Evolutionary conservation across 2,329 filamentous ascomycete species (phyloP), one percentile per base, ranked within the genome.

Genomic region (Dactylonectria macrodidyma): DNA sequence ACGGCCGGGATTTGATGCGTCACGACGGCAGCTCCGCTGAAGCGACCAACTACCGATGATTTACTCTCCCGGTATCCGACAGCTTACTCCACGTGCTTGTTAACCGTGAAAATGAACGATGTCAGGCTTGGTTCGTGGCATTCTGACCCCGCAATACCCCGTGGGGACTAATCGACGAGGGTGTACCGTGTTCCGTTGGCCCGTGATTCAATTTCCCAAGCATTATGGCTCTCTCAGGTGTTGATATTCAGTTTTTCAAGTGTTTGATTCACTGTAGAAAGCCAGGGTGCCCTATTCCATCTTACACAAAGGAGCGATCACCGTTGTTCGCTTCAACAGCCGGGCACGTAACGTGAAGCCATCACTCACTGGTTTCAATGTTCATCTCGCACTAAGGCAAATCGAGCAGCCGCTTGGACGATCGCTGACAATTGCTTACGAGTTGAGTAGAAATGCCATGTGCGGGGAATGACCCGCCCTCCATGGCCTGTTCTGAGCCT

Each of bases 381-480:
- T 30, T 33, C 4, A 16, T 10, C 12, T 33, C 11, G 26, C 55
- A 38, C 55, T 58, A 58, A 5, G 14, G 24, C 24, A 24, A n/a
- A 47, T 47, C 9, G 22, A 36, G 16, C 41, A 34, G 12, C n/a
- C 9, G 26, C 38, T n/a, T n/a, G 6, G 30, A 24, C 46, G 57
- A 59, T 41, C 57, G 47, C 47, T 60, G 38, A 56, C 41, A 48
- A 56, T 56, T 62, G 59, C 59, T 62, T 48, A 62, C 51, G 19
- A 56, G 38, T 48, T 19, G 38, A n/a, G 19, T 3, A 24, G 7
- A 34, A 47, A 19, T 6, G 0, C 2, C 26, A 16, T 24, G 11
- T 46, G n/a, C 59, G 16, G 51, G 36, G 16, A 24, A 36, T 30
- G 24, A 41, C 46, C 59, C 59, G 38, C 22, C 59, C 38, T 38